Conservation (phyloP, 495 filamentous ascomycete genomes). For the Penicillium odoratum region DNA sequence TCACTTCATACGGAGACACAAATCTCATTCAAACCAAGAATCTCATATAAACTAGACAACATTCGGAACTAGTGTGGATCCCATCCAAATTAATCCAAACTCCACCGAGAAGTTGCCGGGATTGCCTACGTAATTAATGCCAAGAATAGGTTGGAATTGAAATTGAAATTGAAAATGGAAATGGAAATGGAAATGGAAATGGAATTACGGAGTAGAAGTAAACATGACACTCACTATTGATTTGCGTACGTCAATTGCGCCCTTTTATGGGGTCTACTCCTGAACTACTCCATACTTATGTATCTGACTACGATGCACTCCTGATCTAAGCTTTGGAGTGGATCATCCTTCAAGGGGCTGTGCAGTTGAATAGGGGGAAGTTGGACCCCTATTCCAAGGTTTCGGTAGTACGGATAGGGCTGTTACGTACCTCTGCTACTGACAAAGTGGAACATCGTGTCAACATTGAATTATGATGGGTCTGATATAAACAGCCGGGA, state of each 20-base stretch:
- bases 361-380: slow-evolving; percentile 1
- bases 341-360: slow-evolving; percentile 9
- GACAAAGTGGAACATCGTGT: too few species aligned
- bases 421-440: not conserved
- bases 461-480: too few species aligned
- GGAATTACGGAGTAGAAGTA: too few species aligned
- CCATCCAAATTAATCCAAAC: not conserved
- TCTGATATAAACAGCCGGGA: not conserved
- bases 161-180: too few species aligned
- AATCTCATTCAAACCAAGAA: not conserved
- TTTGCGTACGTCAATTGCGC: not conserved
- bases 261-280: not conserved
- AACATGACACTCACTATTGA: not conserved
- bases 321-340: slow-evolving; percentile 5
- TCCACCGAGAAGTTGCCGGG: not conserved
- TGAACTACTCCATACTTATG: not conserved
- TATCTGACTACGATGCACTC: not conserved
- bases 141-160: not conserved
- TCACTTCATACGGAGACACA: too few species aligned
- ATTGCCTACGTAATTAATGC: not conserved
- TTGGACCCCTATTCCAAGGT: not conserved
- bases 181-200: too few species aligned
- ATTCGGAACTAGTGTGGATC: not conserved
- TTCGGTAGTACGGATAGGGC: not conserved
- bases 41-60: not conserved